These are phyloP conservation scores for Pythium myriotylum DNA, from an alignment of 352 stramenopile species.

Conservation along the genomic window DNA sequence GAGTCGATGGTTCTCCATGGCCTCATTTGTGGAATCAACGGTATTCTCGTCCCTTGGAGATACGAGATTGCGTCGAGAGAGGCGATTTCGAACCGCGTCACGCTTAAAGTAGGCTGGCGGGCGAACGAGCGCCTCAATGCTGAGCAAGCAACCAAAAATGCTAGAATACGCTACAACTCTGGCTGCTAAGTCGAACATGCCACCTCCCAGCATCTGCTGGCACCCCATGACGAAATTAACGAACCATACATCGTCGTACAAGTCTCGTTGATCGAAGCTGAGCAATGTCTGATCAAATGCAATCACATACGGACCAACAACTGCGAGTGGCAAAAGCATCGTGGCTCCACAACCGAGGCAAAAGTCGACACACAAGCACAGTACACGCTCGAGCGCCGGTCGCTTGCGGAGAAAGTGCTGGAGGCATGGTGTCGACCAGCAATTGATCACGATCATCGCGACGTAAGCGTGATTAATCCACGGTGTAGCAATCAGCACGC, in stretches of 20 bases:
- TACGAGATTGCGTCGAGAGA: too few species aligned
- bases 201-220: conserved; percentile 22
- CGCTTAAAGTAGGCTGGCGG: too few species aligned
- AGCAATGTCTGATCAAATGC: conserved; percentile 4
- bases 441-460: conserved; percentile 17
- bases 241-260: conserved; percentile 34
- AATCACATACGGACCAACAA: conserved; percentile 23
- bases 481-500: neutral
- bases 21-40: too few species aligned
- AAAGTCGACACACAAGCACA: conserved; percentile 15
- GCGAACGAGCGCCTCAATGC: too few species aligned
- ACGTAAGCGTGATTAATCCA: conserved; percentile 23
- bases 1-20: too few species aligned
- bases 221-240: conserved; percentile 22
- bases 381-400: conserved; percentile 9
- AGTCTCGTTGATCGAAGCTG: conserved; percentile 11
- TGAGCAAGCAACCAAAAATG: conserved; percentile 11
- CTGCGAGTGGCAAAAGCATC: conserved; percentile 15
- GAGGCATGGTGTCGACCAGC: conserved; percentile 10
- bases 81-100: too few species aligned
- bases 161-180: conserved; percentile 27
- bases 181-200: conserved; percentile 1
- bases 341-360: conserved; percentile 16
- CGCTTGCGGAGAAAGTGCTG: conserved; percentile 12
- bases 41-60: too few species aligned